Conservation (phyloP, 768 basidiomycete species). For the Calvatia gigantea region DNA sequence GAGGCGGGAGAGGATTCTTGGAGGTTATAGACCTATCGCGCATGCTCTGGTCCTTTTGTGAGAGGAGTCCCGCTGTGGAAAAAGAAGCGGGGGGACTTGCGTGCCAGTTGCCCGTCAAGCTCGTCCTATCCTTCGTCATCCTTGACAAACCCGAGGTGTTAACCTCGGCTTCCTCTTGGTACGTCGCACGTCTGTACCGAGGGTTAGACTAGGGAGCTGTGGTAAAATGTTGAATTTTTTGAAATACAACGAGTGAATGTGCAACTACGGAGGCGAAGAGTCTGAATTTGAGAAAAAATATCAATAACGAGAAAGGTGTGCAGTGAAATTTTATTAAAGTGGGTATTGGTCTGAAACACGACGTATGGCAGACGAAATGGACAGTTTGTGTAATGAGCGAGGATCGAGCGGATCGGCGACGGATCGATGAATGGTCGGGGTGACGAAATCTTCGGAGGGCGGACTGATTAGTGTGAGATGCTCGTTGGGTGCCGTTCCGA, state of each 20-base stretch:
- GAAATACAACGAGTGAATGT: neutral
- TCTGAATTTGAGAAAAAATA: too few species aligned
- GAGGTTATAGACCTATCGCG: slow-evolving; percentile 58
- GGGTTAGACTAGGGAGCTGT: slow-evolving; percentile 63
- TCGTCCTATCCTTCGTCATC: slow-evolving; percentile 55
- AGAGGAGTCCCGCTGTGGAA: neutral
- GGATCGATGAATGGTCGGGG: too few species aligned
- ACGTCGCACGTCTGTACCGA: slow-evolving; percentile 85
- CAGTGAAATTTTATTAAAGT: too few species aligned
- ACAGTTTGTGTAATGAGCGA: too few species aligned
- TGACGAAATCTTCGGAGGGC: too few species aligned
- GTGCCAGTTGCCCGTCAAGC: slow-evolving; percentile 66
- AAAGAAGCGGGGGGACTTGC: slow-evolving; percentile 38
- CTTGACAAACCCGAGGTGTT: slow-evolving; percentile 55
- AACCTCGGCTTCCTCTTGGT: slow-evolving; percentile 63
- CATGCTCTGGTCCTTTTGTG: slow-evolving; percentile 47
- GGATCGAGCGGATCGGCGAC: too few species aligned
- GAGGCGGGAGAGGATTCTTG: slow-evolving; percentile 44
- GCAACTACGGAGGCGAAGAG: too few species aligned
- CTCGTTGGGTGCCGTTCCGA: too few species aligned
- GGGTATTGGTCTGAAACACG: too few species aligned
- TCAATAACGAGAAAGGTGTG: too few species aligned
- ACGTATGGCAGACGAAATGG: too few species aligned
- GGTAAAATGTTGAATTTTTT: slow-evolving; percentile 35
- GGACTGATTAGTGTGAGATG: too few species aligned